Percentiles rank a stretch among this genome's conserved stretches.
Conservation (phyloP, 164 flowering plant species). For the Stephania yunnanensis region DNA sequence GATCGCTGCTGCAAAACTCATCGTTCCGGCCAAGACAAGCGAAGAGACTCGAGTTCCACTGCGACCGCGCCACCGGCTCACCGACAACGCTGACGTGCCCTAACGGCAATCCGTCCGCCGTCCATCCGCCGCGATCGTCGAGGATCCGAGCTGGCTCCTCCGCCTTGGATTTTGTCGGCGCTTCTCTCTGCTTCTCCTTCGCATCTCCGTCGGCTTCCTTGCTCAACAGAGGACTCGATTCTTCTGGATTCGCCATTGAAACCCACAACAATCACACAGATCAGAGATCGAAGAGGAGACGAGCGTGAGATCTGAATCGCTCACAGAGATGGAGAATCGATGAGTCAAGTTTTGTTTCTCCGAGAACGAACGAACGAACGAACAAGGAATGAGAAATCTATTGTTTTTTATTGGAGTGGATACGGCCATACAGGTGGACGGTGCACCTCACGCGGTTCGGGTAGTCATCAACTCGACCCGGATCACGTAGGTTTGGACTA, state of each 20-base stretch:
- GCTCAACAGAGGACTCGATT: constrained; percentile 45
- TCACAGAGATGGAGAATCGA: not conserved
- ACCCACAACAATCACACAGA: not conserved
- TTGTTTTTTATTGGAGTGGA: not conserved
- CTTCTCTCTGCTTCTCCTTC: not conserved
- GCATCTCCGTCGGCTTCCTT: constrained; percentile 18
- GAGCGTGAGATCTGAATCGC: not conserved
- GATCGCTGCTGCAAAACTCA: constrained; percentile 92
- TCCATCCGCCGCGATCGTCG: constrained; percentile 34
- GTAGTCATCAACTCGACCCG: too few relatives aligned
- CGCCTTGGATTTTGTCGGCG: constrained; percentile 12
- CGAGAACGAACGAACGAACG: not conserved
- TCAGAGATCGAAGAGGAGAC: not conserved
- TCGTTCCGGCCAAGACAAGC: constrained; percentile 82
- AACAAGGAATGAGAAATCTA: not conserved
- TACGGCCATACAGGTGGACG: not conserved
- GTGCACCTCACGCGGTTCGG: too few relatives aligned
- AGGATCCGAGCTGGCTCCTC: not conserved
- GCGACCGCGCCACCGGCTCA: constrained; percentile 49
- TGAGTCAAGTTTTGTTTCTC: not conserved
- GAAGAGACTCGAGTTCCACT: constrained; percentile 67
- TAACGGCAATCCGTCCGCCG: constrained; percentile 72
- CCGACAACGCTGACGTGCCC: constrained; percentile 64
- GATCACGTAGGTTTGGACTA: too few relatives aligned
- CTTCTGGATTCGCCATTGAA: constrained; percentile 45